These are phyloP conservation scores for Tilletia caries DNA, from an alignment of 1,284 basidiomycete genomes.

Conservation along the genomic window DNA sequence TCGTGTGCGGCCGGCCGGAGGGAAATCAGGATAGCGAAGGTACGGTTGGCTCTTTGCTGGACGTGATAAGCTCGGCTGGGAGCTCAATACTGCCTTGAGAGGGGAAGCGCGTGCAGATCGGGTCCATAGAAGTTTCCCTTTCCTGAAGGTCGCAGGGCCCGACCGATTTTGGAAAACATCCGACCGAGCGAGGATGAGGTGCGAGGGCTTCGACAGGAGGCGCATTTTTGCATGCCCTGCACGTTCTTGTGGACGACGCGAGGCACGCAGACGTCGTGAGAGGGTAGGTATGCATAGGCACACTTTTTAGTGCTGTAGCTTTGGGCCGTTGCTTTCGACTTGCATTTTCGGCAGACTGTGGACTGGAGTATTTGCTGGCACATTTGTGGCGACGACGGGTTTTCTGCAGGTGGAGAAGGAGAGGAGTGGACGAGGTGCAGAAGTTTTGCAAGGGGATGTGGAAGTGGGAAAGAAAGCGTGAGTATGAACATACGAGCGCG, in stretches of 20 bases:
- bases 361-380: conserved; percentile 3
- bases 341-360: conserved; percentile 1
- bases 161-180: neutral
- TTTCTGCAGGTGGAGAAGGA: neutral
- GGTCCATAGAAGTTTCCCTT: neutral
- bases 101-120: neutral
- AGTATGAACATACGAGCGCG: too few species aligned
- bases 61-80: neutral
- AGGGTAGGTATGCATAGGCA: neutral
- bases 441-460: conserved; percentile 10
- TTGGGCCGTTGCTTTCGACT: neutral
- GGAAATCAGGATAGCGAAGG: too few species aligned
- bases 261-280: neutral
- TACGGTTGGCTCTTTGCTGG: too few species aligned
- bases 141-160: neutral
- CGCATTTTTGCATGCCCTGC: neutral
- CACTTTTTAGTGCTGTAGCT: neutral
- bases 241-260: conserved; percentile 6
- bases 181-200: neutral
- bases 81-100: neutral
- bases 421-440: neutral
- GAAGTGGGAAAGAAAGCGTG: too few species aligned
- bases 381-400: too few species aligned
- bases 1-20: too few species aligned
- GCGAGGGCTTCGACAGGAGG: neutral